Evolutionary conservation across 1,284 basidiomycete species (phyloP).

Genomic region (Ustilago curta): DNA sequence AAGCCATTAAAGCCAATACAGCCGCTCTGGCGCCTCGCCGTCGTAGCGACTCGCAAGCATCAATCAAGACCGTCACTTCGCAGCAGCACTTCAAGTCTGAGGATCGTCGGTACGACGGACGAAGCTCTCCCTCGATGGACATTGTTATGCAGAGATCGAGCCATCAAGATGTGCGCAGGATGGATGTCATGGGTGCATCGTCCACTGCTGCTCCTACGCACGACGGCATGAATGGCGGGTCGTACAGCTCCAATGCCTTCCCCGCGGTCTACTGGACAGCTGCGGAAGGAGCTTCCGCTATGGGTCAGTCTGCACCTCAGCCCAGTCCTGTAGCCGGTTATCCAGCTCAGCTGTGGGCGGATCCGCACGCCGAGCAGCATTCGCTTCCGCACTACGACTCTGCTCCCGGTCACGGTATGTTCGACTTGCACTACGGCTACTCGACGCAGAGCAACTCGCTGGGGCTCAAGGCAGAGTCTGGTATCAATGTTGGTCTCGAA

Average conservation of each 20-base stretch:
- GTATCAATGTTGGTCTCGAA: slow-evolving; percentile 23
- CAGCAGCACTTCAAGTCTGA: slow-evolving; percentile 25
- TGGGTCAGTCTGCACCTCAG: slow-evolving; percentile 6
- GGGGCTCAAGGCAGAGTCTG: slow-evolving; percentile 31
- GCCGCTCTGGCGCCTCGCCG: slow-evolving; percentile 25
- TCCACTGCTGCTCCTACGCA: background rate
- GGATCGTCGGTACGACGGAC: slow-evolving; percentile 15
- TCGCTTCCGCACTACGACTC: slow-evolving; percentile 17
- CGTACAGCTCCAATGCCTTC: slow-evolving; percentile 10
- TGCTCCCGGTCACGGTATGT: slow-evolving; percentile 9
- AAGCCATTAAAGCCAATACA: slow-evolving; percentile 38
- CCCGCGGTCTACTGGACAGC: slow-evolving; percentile 22
- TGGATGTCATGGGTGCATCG: slow-evolving; percentile 5
- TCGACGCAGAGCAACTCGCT: slow-evolving; percentile 20
- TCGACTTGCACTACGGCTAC: slow-evolving; percentile 35
- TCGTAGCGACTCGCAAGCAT: slow-evolving; percentile 34
- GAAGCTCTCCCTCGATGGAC: slow-evolving; percentile 33
- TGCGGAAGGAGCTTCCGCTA: slow-evolving; percentile 13
- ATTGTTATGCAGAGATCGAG: slow-evolving; percentile 34
- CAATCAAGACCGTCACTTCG: slow-evolving; percentile 33
- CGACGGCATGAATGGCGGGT: background rate
- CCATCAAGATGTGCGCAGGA: slow-evolving; percentile 30
- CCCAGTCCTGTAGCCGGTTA: slow-evolving; percentile 4
- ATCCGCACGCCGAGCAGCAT: slow-evolving; percentile 13
- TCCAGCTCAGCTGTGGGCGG: slow-evolving; percentile 26